phyloP scores from a whole-genome alignment of 163 green algal genomes.

The Scenedesmus sp. region DNA sequence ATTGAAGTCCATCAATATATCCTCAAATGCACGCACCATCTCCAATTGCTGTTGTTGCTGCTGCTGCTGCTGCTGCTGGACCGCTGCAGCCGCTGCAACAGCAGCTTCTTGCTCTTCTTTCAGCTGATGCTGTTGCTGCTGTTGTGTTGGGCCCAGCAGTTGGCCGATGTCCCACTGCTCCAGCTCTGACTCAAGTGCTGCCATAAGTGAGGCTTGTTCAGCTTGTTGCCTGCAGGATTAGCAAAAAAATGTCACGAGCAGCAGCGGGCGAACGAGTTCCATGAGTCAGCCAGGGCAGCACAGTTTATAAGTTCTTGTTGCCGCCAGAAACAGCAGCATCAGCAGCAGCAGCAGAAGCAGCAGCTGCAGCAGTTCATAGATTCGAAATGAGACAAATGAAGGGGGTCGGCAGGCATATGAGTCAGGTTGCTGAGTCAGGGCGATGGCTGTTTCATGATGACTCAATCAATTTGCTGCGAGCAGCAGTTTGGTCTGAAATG shows the following conservation, averaged over 20 bases:
- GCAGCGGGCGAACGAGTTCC: too few species aligned
- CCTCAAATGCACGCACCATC: conserved; percentile 3
- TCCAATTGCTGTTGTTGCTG: neutral
- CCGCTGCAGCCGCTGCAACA: neutral
- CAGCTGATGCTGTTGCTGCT: neutral
- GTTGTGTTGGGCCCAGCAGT: neutral
- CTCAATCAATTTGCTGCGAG: too few species aligned
- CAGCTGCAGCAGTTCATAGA: neutral
- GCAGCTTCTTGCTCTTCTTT: neutral
- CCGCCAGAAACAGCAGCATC: neutral
- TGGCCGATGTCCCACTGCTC: neutral
- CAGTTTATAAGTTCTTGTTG: neutral
- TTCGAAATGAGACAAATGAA: too few species aligned
- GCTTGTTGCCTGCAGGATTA: neutral
- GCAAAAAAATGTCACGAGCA: too few species aligned
- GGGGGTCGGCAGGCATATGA: too few species aligned
- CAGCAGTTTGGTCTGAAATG: too few species aligned
- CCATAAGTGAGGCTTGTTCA: conserved; percentile 3
- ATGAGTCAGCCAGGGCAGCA: too few species aligned
- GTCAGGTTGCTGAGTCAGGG: too few species aligned
- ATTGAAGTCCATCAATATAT: conserved; percentile 1
- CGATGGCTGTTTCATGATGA: too few species aligned
- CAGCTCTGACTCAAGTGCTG: conserved; percentile 10
- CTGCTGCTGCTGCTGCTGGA: neutral
- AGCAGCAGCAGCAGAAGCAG: neutral